Evolutionary conservation across 208 protist species (phyloP).

Genomic region (Trypanosoma caninum): DNA sequence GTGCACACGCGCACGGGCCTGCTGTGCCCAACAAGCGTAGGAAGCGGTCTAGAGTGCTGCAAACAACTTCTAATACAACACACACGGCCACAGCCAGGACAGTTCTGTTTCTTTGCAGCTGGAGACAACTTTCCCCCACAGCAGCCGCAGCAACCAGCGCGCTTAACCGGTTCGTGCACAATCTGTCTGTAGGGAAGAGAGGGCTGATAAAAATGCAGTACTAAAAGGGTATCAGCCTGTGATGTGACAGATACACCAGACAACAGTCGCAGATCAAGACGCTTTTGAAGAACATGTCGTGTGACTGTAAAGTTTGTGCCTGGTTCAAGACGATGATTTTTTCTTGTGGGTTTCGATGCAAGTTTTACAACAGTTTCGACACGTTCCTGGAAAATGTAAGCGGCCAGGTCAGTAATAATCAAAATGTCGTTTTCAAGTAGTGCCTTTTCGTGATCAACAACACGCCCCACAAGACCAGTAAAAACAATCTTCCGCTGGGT

Average conservation of each 20-base stretch:
- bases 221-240: conserved; percentile 59
- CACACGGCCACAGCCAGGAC: conserved; percentile 62
- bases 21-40: conserved; percentile 33
- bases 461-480: conserved; percentile 32
- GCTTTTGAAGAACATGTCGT: conserved; percentile 43
- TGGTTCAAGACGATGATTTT: conserved; percentile 19
- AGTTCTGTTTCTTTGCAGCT: conserved; percentile 55
- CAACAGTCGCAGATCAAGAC: conserved; percentile 65
- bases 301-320: conserved; percentile 15
- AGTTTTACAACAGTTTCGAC: conserved; percentile 19
- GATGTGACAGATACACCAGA: conserved; percentile 49
- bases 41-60: conserved; percentile 44
- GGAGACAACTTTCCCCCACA: conserved; percentile 28
- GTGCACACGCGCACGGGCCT: conserved; percentile 42
- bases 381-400: conserved; percentile 30
- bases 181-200: conserved; percentile 43
- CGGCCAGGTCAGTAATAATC: conserved; percentile 28
- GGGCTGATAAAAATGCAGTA: conserved; percentile 63
- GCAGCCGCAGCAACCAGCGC: conserved; percentile 16
- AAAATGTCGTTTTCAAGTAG: conserved; percentile 33
- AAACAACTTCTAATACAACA: conserved; percentile 59
- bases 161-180: conserved; percentile 1
- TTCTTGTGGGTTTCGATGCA: conserved; percentile 14
- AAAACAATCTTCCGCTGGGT: conserved; percentile 46
- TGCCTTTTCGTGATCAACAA: conserved; percentile 42